Evolutionary conservation across 768 basidiomycete species (phyloP).

Genomic region (Coprinopsis marcescibilis): DNA sequence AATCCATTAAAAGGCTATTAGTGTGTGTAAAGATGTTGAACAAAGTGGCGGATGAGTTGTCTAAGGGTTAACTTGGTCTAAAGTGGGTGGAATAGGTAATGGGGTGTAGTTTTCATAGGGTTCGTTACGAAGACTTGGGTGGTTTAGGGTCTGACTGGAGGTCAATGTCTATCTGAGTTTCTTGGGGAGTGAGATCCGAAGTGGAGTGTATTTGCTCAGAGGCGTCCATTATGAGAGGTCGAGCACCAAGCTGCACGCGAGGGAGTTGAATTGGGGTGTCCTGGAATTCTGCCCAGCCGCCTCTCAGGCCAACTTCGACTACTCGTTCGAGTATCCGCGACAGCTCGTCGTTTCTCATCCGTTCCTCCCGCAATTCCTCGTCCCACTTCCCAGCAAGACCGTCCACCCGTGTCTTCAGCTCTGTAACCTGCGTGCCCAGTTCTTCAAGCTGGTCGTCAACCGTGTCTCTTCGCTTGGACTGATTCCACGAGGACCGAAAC

Average conservation of each 20-base stretch:
- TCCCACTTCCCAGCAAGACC: constrained; percentile 36
- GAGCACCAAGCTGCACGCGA: constrained; percentile 29
- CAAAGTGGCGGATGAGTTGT: no score
- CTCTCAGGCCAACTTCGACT: constrained; percentile 60
- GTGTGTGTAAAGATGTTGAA: no score
- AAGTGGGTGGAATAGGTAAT: no score
- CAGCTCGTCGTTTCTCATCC: constrained; percentile 58
- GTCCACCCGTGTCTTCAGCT: constrained; percentile 39
- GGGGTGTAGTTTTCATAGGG: no score
- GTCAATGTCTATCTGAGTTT: constrained; percentile 5
- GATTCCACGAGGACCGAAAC: constrained; percentile 66
- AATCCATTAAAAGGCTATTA: no score
- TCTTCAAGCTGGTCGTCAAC: constrained; percentile 69
- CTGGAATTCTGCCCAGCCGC: constrained; percentile 62
- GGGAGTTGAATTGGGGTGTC: constrained; percentile 50
- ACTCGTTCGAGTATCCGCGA: constrained; percentile 57
- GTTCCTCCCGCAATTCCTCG: constrained; percentile 38
- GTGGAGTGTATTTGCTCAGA: constrained; percentile 2
- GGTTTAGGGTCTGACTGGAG: no score
- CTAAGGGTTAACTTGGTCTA: no score
- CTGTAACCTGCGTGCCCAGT: constrained; percentile 40
- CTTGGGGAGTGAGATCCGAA: neutral
- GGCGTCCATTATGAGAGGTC: neutral
- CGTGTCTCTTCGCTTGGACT: constrained; percentile 62
- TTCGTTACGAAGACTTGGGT: no score